phyloP scores from a whole-genome alignment of 2,329 filamentous ascomycete species.

The Fusarium sp. region DNA sequence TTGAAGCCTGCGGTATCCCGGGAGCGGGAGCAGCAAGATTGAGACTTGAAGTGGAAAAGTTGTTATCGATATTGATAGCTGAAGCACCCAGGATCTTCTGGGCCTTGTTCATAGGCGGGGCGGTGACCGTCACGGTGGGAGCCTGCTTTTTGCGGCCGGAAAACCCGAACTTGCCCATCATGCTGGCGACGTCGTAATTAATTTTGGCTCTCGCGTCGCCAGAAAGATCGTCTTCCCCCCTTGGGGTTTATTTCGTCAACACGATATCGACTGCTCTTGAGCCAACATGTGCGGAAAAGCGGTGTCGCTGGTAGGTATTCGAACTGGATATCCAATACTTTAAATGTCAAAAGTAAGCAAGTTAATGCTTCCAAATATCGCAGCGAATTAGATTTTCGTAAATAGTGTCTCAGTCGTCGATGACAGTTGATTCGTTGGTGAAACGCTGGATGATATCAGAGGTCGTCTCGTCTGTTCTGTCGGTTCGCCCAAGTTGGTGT shows the following conservation, averaged over 20 bases:
- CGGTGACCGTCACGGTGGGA: slow-evolving; percentile 45
- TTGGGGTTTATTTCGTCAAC: slow-evolving; percentile 40
- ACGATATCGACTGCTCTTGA: slow-evolving; percentile 30
- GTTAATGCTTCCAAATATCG: background rate
- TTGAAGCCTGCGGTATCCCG: slow-evolving; percentile 25
- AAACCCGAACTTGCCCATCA: slow-evolving; percentile 48
- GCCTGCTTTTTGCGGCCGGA: slow-evolving; percentile 47
- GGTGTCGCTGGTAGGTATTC: slow-evolving; percentile 13
- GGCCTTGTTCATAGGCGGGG: slow-evolving; percentile 45
- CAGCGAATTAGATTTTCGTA: slow-evolving; percentile 3
- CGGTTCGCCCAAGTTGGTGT: background rate
- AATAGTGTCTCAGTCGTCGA: slow-evolving; percentile 4
- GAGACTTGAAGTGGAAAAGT: slow-evolving; percentile 41
- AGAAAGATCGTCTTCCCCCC: slow-evolving; percentile 27
- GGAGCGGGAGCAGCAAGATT: slow-evolving; percentile 30
- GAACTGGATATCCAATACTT: slow-evolving; percentile 2
- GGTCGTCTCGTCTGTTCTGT: slow-evolving; percentile 21
- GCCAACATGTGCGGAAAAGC: slow-evolving; percentile 41
- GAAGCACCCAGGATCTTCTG: slow-evolving; percentile 46
- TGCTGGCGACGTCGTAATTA: slow-evolving; percentile 13
- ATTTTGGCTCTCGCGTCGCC: slow-evolving; percentile 23
- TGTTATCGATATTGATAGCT: slow-evolving; percentile 44
- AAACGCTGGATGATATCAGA: slow-evolving; percentile 6
- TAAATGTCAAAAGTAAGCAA: background rate
- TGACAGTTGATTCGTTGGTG: slow-evolving; percentile 4